Conservation (phyloP, 176 grass and related monocot species). For the Metroxylon sagu region DNA sequence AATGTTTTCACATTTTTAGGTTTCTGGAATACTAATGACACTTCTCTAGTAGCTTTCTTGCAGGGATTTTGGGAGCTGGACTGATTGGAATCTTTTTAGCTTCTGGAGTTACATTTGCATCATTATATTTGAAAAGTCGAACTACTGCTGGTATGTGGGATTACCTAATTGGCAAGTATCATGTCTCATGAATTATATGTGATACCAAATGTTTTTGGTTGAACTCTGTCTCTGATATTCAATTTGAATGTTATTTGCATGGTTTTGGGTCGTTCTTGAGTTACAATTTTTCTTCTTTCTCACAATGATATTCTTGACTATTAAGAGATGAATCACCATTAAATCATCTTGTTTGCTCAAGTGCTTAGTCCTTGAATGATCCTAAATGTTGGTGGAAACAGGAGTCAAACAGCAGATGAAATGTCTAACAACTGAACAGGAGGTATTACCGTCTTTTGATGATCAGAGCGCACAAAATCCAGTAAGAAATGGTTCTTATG, state of each 20-base stretch:
- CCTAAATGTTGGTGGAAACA: slow-evolving; percentile 19
- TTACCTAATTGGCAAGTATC: too few relatives aligned
- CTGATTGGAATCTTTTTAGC: slow-evolving; percentile 66
- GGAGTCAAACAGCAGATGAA: slow-evolving; percentile 37
- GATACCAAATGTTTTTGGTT: too few relatives aligned
- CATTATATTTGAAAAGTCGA: slow-evolving; percentile 34
- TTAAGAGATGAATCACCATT: too few relatives aligned
- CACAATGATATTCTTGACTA: background rate
- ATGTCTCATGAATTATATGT: too few relatives aligned
- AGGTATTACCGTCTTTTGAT: slow-evolving; percentile 12
- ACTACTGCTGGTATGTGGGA: slow-evolving; percentile 26
- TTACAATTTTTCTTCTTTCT: background rate
- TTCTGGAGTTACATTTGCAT: slow-evolving; percentile 50
- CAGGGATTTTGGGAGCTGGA: slow-evolving; percentile 62
- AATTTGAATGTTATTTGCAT: too few relatives aligned
- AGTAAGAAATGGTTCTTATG: slow-evolving; percentile 6
- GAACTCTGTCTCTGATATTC: too few relatives aligned
- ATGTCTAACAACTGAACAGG: slow-evolving; percentile 16
- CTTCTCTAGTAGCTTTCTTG: slow-evolving; percentile 48
- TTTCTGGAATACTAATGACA: slow-evolving; percentile 31
- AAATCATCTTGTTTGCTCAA: too few relatives aligned
- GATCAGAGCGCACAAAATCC: slow-evolving; percentile 6
- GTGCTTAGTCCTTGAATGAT: background rate
- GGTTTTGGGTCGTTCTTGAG: background rate
- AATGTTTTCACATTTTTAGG: background rate